phyloP scores from a whole-genome alignment of 768 basidiomycete species.

The Collybia sp. region DNA sequence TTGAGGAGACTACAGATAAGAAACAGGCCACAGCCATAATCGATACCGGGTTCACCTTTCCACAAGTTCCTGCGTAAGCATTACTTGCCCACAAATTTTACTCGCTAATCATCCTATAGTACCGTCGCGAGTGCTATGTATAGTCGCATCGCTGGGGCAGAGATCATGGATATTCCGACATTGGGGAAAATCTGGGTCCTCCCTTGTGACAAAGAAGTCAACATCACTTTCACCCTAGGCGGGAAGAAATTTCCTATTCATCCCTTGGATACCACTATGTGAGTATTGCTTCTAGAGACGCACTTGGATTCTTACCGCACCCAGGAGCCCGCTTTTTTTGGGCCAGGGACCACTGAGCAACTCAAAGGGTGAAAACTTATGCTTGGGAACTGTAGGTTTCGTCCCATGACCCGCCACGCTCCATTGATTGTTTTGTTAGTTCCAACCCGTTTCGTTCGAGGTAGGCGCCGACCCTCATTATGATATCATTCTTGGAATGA shows the following conservation, averaged over 20 bases:
- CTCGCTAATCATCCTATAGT: constrained; percentile 19
- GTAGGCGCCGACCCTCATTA: constrained; percentile 35
- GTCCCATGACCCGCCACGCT: background rate
- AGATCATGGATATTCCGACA: constrained; percentile 30
- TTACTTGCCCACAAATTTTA: background rate
- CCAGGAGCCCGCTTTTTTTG: constrained; percentile 26
- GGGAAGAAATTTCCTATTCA: constrained; percentile 58
- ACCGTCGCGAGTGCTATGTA: constrained; percentile 59
- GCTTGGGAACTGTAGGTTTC: constrained; percentile 35
- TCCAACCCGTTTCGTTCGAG: constrained; percentile 61
- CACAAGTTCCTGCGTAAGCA: constrained; percentile 52
- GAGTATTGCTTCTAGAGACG: background rate
- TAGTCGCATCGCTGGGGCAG: constrained; percentile 46
- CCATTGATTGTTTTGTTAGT: constrained; percentile 30
- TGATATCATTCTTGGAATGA: constrained; percentile 72
- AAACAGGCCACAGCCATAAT: constrained; percentile 55
- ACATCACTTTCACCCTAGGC: constrained; percentile 59
- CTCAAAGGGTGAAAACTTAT: constrained; percentile 23
- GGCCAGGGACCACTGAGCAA: constrained; percentile 24
- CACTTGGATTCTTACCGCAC: background rate
- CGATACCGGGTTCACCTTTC: constrained; percentile 67
- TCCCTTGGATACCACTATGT: constrained; percentile 58
- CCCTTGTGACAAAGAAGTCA: constrained; percentile 61
- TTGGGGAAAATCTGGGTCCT: constrained; percentile 52
- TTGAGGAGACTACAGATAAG: constrained; percentile 34